phyloP scores from a whole-genome alignment of 2,329 filamentous ascomycete species.

The Tolypocladium tundrense region DNA sequence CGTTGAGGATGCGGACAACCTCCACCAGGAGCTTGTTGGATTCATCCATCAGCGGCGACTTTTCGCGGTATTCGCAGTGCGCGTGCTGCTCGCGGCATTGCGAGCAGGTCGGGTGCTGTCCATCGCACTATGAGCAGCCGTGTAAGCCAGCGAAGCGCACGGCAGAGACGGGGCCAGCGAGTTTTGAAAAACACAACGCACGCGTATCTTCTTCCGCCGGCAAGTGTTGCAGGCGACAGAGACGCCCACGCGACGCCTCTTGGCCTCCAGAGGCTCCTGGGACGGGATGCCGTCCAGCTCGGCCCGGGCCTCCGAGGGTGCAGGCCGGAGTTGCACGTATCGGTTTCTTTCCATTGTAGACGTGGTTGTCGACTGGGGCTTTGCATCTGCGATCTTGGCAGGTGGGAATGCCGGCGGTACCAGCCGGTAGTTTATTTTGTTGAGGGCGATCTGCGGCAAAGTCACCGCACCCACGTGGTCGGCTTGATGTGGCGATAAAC shows the following conservation, averaged over 20 bases:
- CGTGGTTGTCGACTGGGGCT: too few species aligned
- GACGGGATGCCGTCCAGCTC: too few species aligned
- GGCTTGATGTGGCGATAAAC: too few species aligned
- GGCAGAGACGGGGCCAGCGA: not conserved
- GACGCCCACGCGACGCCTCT: slow-evolving; percentile 13
- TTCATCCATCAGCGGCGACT: slow-evolving; percentile 3
- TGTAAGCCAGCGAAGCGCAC: not conserved
- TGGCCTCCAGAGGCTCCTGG: slow-evolving; percentile 1
- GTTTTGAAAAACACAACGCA: slow-evolving; percentile 1
- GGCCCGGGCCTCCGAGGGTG: too few species aligned
- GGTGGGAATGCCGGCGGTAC: too few species aligned
- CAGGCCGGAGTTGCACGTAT: too few species aligned
- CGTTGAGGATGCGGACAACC: slow-evolving; percentile 13
- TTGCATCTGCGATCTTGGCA: too few species aligned
- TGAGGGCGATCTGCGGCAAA: too few species aligned
- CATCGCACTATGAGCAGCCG: slow-evolving; percentile 8
- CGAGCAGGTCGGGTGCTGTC: slow-evolving; percentile 9
- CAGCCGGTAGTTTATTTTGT: too few species aligned
- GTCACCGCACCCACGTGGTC: too few species aligned
- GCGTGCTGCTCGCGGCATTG: slow-evolving; percentile 8
- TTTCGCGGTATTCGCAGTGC: slow-evolving; percentile 10
- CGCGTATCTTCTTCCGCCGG: slow-evolving; percentile 12
- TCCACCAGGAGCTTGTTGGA: slow-evolving; percentile 9
- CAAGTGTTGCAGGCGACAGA: slow-evolving; percentile 13
- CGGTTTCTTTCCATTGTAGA: too few species aligned